Base-by-base conservation (phyloP, 2,329 filamentous ascomycete genomes). In the Aschersonia sp. region DNA sequence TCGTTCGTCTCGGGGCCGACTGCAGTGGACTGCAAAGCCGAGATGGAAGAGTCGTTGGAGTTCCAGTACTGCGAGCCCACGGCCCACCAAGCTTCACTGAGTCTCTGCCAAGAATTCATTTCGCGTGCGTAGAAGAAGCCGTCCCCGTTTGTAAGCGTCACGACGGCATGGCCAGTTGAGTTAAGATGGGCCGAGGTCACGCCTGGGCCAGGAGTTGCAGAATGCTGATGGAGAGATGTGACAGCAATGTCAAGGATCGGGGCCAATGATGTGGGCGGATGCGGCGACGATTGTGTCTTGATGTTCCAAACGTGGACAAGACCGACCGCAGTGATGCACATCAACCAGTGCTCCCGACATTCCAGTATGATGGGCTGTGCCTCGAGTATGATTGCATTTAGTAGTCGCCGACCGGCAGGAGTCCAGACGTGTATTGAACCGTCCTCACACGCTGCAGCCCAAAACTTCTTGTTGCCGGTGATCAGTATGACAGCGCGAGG, bases 51-150 rank as follows among this genome's bases (percentile, higher is more conserved):
- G 58, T 95, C 92, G 47, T 88, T 94, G 1, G 88, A 94, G 64
- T 98, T 97, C 94, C 92, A 98, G 63, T 98, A 98, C 61, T 98
- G 92, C 55, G 87, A 94, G 14, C 89, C 89, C 0, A 97, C 88
- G 0, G 90, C 90, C 88, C 92, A 98, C 92, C 92, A 98, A 2
- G 87, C 77, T 61, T 98, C 94, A 2, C 88, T 94, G n/a, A 98
- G 72, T 8, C 89, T 81, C 64, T 97, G 90, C 92, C 92, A 98
- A 6, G 81, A 78, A 63, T 81, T 90, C 83, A 98, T 85, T 14
- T 76, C 74, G 0, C 84, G 77, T 2, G 86, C 86, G 65, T 98
- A 98, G 47, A 82, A 82, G 65, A 88, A 98, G 2, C 92, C 92
- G 56, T 98, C 90, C 22, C 92, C 92, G 56, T 95, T 97, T 30